Base-by-base conservation (phyloP, 2,329 filamentous ascomycete genomes). In the Xylariaceae sp. region DNA sequence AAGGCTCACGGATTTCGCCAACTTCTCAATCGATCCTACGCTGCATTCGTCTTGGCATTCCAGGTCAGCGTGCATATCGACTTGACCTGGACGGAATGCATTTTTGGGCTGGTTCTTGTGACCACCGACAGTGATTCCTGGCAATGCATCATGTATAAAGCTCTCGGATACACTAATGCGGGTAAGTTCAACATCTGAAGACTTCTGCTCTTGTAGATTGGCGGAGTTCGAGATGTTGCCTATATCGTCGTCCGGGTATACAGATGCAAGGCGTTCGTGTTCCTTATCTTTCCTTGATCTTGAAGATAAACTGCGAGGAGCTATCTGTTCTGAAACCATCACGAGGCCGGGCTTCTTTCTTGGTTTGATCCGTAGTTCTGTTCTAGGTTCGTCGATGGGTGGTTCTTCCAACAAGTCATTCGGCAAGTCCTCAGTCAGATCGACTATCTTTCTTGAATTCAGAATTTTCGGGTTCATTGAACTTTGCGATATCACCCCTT, bases 281-380 rank as follows among this genome's bases (percentile, higher is more conserved):
- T 31, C 42, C 11, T 6, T 40, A 32, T 56, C 47, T 1, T 17
- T 35, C 42, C 4, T 42, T 30, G 47, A 48, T 18, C 42, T 42
- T 39, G 27, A 45, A 19, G 43, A 47, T 5, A 45, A 44, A 15
- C 32, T 38, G 11, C 36, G 31, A 9, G n/a, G 27, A 22, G 52
- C n/a, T 35, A 59, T 55, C 46, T 61, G 67, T 45, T 75, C 71
- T 1, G 71, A 67, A 5, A 77, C 45, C 63, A 79, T 68, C 39
- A 80, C 57, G 7, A 81, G 58, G 2, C 77, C 76, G 45, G 75
- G 69, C 51, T 72, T 75, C 51, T 72, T 71, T 49, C 71, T 68
- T 15, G 74, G 65, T 51, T 68, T 73, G 45, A 80, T 75, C 7
- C 71, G 71, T 33, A 80, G 62, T 52, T 75, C 72, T 15, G 74